A percentile compares a stretch with the other conserved stretches of the same genome.
phyloP scores from a whole-genome alignment of 176 grass and related monocot genomes.

The Carex littledalei region DNA sequence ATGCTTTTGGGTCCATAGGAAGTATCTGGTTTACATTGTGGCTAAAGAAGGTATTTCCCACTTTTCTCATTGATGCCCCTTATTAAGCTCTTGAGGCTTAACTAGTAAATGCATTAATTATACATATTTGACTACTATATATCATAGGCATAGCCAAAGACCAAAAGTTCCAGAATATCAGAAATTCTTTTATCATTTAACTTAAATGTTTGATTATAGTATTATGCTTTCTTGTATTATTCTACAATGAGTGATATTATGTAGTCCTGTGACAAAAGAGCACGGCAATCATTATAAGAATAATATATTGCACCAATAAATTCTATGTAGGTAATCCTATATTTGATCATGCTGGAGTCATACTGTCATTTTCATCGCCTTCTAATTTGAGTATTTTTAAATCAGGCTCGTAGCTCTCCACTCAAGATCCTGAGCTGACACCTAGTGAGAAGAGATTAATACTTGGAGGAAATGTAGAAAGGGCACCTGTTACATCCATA shows the following conservation, averaged over 20 bases:
- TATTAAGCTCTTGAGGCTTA: neutral
- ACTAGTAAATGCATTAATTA: neutral
- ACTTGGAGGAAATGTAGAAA: conserved; percentile 46
- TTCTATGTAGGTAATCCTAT: neutral
- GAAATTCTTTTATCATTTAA: neutral
- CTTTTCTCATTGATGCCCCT: neutral
- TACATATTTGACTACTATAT: neutral
- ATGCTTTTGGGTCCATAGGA: conserved; percentile 85
- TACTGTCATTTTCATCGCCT: neutral
- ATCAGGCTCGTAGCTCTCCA: conserved; percentile 88
- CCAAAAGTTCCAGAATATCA: neutral
- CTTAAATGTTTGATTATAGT: neutral
- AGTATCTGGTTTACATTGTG: conserved; percentile 80
- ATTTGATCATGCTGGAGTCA: neutral
- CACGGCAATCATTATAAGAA: neutral
- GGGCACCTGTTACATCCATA: conserved; percentile 81
- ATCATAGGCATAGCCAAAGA: neutral
- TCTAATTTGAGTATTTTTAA: conserved; percentile 3
- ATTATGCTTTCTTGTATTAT: neutral
- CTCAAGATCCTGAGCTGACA: conserved; percentile 56
- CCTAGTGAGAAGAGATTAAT: conserved; percentile 65
- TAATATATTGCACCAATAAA: neutral
- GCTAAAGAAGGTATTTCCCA: conserved; percentile 52
- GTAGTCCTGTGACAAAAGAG: neutral
- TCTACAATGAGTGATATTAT: neutral